These are phyloP conservation scores for Melanogaster broomeanus DNA, from an alignment of 768 basidiomycete genomes.

Conservation along the genomic window DNA sequence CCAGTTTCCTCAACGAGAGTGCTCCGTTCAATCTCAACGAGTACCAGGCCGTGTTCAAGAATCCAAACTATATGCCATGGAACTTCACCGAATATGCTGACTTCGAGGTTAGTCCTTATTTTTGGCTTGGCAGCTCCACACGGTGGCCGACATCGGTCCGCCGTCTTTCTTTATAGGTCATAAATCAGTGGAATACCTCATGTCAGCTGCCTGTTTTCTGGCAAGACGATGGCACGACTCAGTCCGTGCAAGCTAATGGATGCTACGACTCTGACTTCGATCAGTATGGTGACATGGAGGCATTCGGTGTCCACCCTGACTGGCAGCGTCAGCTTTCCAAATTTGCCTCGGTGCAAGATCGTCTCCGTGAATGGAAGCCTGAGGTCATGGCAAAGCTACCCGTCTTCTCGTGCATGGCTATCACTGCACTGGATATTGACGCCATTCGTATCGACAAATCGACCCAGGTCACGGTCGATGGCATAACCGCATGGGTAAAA, in stretches of 20 bases:
- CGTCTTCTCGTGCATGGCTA: conserved; percentile 81
- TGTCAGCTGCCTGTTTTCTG: conserved; percentile 82
- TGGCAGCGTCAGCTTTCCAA: conserved; percentile 94
- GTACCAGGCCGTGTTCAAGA: conserved; percentile 73
- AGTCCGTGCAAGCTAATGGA: conserved; percentile 56
- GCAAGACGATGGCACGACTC: conserved; percentile 68
- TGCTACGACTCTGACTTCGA: conserved; percentile 88
- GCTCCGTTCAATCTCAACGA: conserved; percentile 80
- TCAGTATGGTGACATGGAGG: conserved; percentile 96
- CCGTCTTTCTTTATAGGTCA: conserved; percentile 47
- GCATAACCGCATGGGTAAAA: conserved; percentile 74
- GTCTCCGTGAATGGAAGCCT: conserved; percentile 90
- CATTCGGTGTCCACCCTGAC: conserved; percentile 94
- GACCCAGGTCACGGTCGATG: conserved; percentile 86
- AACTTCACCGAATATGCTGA: conserved; percentile 83
- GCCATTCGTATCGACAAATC: conserved; percentile 96
- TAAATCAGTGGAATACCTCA: conserved; percentile 70
- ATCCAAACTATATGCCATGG: conserved; percentile 80
- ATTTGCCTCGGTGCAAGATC: conserved; percentile 95
- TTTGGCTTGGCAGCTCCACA: not conserved
- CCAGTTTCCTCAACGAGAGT: conserved; percentile 69
- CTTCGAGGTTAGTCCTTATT: conserved; percentile 54
- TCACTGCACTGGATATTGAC: conserved; percentile 87
- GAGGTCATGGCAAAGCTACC: conserved; percentile 76
- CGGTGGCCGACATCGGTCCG: not conserved